Percentiles rank a stretch among this genome's conserved stretches.
Evolutionary conservation across 495 filamentous ascomycete species (phyloP).

Genomic region (Trichoderma asperelloides): DNA sequence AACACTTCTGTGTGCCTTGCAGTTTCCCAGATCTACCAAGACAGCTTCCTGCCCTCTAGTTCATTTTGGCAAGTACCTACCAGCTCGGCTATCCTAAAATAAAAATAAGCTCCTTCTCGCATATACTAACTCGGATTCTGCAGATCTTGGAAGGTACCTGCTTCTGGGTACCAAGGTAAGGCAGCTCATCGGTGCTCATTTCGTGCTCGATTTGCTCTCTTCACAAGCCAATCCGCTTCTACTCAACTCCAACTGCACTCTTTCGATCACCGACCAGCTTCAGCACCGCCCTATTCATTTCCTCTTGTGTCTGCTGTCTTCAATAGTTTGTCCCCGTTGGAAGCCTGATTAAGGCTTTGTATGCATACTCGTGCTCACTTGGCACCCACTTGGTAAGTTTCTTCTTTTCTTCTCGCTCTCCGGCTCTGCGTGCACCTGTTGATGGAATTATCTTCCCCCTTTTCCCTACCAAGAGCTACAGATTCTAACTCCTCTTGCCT

Average conservation of each 20-base stretch:
- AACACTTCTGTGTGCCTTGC: not conserved
- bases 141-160: not conserved
- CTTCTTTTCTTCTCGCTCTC: not conserved
- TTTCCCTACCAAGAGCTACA: not conserved
- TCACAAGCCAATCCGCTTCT: not conserved
- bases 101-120: not conserved
- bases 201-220: not conserved
- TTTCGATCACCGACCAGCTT: not conserved
- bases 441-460: not conserved
- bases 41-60: not conserved
- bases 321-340: not conserved
- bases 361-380: constrained; percentile 1
- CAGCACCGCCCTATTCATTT: not conserved
- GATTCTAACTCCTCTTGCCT: not conserved
- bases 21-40: not conserved
- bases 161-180: not conserved
- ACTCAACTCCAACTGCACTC: not conserved
- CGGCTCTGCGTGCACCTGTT: too few relatives aligned
- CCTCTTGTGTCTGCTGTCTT: not conserved
- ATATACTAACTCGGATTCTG: not conserved
- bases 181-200: not conserved
- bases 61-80: not conserved
- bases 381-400: not conserved
- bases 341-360: constrained; percentile 3
- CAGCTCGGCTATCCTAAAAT: not conserved